Evolutionary conservation across 148 eudicot genomes (phyloP).

Genomic region (Rhododendron ferrugineum): DNA sequence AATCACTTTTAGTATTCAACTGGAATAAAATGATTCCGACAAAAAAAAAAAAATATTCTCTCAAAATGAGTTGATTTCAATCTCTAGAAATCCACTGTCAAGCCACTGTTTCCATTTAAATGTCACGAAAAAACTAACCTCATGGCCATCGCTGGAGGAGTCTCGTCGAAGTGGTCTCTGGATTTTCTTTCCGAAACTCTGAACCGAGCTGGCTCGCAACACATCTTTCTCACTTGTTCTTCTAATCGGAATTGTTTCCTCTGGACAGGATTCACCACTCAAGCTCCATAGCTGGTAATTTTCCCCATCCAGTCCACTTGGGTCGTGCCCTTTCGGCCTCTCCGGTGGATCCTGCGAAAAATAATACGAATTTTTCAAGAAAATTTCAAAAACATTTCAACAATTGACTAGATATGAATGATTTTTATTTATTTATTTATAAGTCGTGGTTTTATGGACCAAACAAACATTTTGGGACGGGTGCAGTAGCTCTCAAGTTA

Average conservation of each 20-base stretch:
- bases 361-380: neutral
- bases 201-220: slow-evolving; percentile 51
- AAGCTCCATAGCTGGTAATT: slow-evolving; percentile 68
- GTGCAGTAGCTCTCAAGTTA: neutral
- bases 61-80: neutral
- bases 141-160: slow-evolving; percentile 61
- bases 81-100: neutral
- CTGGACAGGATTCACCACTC: slow-evolving; percentile 61
- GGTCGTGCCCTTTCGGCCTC: slow-evolving; percentile 51
- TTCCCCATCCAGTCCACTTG: slow-evolving; percentile 30
- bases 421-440: too few relatives aligned
- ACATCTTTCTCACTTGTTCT: slow-evolving; percentile 82
- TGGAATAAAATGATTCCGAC: too few relatives aligned
- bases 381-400: neutral
- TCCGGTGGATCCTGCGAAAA: slow-evolving; percentile 68
- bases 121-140: slow-evolving; percentile 37
- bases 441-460: neutral
- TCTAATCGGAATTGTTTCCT: slow-evolving; percentile 79
- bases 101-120: neutral
- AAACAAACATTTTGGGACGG: neutral
- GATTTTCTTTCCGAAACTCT: slow-evolving; percentile 58
- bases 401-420: neutral
- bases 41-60: too few relatives aligned
- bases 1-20: too few relatives aligned
- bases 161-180: slow-evolving; percentile 54